Base-by-base conservation (phyloP, 768 basidiomycete genomes). In the Tricholoma saponaceum region DNA sequence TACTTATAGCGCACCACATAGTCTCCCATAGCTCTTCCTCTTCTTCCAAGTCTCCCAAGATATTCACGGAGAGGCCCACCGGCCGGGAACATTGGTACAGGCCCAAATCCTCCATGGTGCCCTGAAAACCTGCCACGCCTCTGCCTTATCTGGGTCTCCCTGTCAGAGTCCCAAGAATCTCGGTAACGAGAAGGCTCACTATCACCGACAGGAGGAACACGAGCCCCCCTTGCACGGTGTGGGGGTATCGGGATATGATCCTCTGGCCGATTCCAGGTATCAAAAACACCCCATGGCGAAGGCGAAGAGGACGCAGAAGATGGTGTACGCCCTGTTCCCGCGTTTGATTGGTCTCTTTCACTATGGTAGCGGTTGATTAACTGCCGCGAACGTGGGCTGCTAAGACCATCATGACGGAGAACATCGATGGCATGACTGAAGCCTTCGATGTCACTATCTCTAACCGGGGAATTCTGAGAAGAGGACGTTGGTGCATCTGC, bases 1-100 rank as follows among this genome's bases (percentile, higher is more conserved):
- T 3, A 50, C 8, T 13, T 4, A 23, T 44, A 49, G 74, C 83
- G 30, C 59, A 87, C 87, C 70, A 90, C 68, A 52, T 76, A 82
- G 66, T 81, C 80, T 23, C 78, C 79, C 10, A 77, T 56, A 18
- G 68, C 57, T 57, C 65, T 62, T 12, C 62, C 60, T 54, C 70
- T 56, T 30, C 67, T 64, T 16, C 56, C 55, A 25, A 53, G 41
- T 55, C 57, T 56, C 37, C 62, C 59, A 26, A 62, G 39, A 13
- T 60, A 62, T 0, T 59, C 54, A 10, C 55, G 58, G 20, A 65
- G 26, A 41, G 44, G 39, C 14, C 39, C 47, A 13, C 47, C 47
- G 26, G 47, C 18, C 47, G 47, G 47, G 26, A 50, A 50, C n/a
- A 50, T n/a, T 6, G 47, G 10, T 14, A 7, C 26, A 7, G 26